phyloP scores from a whole-genome alignment of 179 eudicot species.

The Monotropa hypopitys region DNA sequence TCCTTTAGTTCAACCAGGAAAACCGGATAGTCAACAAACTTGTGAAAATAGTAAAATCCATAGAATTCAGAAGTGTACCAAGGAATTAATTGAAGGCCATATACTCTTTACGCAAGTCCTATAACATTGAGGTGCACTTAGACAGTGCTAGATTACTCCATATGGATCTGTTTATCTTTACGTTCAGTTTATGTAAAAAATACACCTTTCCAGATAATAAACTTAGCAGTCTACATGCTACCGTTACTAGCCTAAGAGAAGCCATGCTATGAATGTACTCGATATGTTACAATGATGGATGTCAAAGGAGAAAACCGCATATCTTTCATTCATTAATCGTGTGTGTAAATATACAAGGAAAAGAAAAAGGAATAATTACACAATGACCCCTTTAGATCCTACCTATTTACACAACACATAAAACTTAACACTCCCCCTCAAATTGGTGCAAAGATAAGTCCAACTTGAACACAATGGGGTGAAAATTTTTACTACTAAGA shows the following conservation, averaged over 20 bases:
- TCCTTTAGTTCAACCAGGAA: background rate
- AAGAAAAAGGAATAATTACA: too few species aligned
- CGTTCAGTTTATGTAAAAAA: background rate
- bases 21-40: background rate
- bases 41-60: background rate
- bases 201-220: background rate
- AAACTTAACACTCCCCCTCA: too few species aligned
- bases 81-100: background rate
- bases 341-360: too few species aligned
- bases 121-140: background rate
- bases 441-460: too few species aligned
- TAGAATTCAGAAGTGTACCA: background rate
- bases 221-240: background rate
- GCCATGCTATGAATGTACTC: background rate
- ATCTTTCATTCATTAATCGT: too few species aligned
- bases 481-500: too few species aligned
- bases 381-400: too few species aligned
- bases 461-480: too few species aligned
- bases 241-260: background rate
- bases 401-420: too few species aligned
- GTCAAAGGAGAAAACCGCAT: too few species aligned
- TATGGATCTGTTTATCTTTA: background rate
- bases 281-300: too few species aligned
- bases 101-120: background rate
- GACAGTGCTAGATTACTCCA: background rate